Evolutionary conservation across 805 yeast species (phyloP).

Genomic region (Nadsonia fulvescens): DNA sequence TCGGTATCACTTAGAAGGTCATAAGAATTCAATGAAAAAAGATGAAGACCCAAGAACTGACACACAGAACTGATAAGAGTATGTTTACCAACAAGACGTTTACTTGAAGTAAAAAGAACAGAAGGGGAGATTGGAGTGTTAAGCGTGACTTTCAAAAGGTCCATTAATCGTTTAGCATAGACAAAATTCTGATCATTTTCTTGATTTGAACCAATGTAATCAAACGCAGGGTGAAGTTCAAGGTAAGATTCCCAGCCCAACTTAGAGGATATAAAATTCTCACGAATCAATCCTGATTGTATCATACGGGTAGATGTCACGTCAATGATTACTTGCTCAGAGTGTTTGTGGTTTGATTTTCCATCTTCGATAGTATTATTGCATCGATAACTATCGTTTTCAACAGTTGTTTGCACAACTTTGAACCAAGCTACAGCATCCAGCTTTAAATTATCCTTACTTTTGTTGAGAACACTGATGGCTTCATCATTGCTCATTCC

Average conservation of each 20-base stretch:
- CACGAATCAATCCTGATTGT: conserved; percentile 40
- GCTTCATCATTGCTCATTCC: conserved; percentile 9
- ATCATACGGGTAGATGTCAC: conserved; percentile 50
- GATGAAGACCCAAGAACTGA: conserved; percentile 42
- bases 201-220: conserved; percentile 24
- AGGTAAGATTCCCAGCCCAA: conserved; percentile 29
- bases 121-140: no score
- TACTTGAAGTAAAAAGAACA: conserved; percentile 45
- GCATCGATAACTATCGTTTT: no score
- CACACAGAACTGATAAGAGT: conserved; percentile 40
- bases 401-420: no score
- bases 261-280: conserved; percentile 13
- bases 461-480: conserved; percentile 8
- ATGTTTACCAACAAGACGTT: conserved; percentile 66
- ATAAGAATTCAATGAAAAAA: conserved; percentile 51
- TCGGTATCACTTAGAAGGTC: conserved; percentile 56
- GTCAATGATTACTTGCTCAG: conserved; percentile 33
- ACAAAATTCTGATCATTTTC: conserved; percentile 28
- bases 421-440: conserved; percentile 78
- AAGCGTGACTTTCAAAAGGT: conserved; percentile 37
- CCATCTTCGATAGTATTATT: conserved; percentile 22
- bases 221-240: conserved; percentile 10
- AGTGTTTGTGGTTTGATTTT: conserved; percentile 2
- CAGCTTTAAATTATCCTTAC: conserved; percentile 41
- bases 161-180: conserved; percentile 32